Conservation (phyloP, 495 filamentous ascomycete genomes). For the Hypoxylon fragiforme region DNA sequence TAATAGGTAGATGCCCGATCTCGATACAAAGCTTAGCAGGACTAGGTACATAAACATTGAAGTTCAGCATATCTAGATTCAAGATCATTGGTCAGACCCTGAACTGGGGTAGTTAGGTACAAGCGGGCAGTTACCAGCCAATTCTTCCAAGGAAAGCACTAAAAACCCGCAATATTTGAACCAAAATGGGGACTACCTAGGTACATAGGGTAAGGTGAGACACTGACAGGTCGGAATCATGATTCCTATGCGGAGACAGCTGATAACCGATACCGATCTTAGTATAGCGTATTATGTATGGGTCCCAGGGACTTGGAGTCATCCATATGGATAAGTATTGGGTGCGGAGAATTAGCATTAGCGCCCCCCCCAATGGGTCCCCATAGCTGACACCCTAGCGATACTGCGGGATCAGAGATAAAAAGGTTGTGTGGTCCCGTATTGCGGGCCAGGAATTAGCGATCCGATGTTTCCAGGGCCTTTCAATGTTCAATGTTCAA, state of each 20-base stretch:
- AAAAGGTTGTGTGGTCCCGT: neutral
- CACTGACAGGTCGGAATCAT: neutral
- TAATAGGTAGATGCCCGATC: too few species aligned
- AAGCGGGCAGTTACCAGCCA: too few species aligned
- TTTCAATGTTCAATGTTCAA: neutral
- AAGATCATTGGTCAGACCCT: too few species aligned
- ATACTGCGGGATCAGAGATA: slow-evolving; percentile 5
- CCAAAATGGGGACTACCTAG: neutral
- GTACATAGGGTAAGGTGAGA: neutral
- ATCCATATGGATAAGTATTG: too few species aligned
- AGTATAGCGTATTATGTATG: too few species aligned
- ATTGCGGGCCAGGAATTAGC: slow-evolving; percentile 5
- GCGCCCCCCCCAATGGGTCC: too few species aligned
- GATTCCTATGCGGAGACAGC: slow-evolving; percentile 11
- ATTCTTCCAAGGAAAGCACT: too few species aligned
- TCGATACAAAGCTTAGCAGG: too few species aligned
- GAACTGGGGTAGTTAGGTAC: too few species aligned
- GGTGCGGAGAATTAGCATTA: neutral
- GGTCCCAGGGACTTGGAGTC: neutral
- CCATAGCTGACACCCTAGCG: neutral
- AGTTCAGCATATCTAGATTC: too few species aligned
- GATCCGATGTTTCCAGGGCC: slow-evolving; percentile 19
- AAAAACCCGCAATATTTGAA: too few species aligned
- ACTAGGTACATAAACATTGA: too few species aligned
- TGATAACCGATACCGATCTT: neutral